These are phyloP conservation scores for Cylindrotheca closterium DNA, from an alignment of 108 stramenopile species.

Conservation along the genomic window DNA sequence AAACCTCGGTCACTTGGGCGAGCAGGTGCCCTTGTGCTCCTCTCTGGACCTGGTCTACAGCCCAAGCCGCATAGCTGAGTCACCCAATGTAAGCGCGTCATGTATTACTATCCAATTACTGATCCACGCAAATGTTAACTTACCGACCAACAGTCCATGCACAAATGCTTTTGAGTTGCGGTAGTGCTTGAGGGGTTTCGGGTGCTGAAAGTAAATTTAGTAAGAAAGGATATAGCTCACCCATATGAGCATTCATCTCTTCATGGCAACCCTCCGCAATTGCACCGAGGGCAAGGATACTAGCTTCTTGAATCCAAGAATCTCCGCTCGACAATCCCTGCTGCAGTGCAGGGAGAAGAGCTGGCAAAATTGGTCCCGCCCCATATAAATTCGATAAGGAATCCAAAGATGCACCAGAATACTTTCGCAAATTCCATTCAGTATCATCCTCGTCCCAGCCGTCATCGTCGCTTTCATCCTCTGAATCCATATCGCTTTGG, in stretches of 20 bases:
- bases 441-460: constrained; percentile 73
- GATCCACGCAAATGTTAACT: too few relatives aligned
- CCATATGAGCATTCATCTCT: constrained; percentile 71
- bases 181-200: constrained; percentile 45
- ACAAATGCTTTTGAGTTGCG: constrained; percentile 82
- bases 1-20: constrained; percentile 71
- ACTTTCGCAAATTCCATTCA: constrained; percentile 89
- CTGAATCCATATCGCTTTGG: constrained; percentile 29
- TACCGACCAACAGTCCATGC: constrained; percentile 83
- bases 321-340: constrained; percentile 62
- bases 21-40: constrained; percentile 60
- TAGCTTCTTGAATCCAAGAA: constrained; percentile 90
- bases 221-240: constrained; percentile 78
- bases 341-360: constrained; percentile 78
- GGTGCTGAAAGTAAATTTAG: constrained; percentile 60
- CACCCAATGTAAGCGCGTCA: too few relatives aligned
- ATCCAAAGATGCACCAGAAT: constrained; percentile 86
- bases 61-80: constrained; percentile 71
- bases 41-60: constrained; percentile 71
- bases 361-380: constrained; percentile 59
- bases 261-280: constrained; percentile 85
- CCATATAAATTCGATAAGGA: constrained; percentile 73
- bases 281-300: constrained; percentile 88
- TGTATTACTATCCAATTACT: too few relatives aligned
- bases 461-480: constrained; percentile 71